Evolutionary conservation across 176 grass and related monocot genomes (phyloP), one percentile per base, ranked within the genome.

Genomic region (Musa beccarii): DNA sequence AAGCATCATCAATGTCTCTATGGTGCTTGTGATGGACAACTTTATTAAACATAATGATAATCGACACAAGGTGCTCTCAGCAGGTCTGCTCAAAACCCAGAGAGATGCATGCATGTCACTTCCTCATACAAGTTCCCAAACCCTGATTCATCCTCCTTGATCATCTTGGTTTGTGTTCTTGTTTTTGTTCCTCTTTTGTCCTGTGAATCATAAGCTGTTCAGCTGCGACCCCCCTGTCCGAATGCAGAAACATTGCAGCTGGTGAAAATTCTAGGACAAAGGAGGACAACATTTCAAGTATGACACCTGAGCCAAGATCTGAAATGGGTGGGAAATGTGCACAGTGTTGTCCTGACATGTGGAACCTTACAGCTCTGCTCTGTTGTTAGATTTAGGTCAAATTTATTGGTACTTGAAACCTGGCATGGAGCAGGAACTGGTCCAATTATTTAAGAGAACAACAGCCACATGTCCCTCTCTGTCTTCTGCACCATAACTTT

Each of bases 361-460:
- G 34, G 68, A 70, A 70, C 49, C 68, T 51, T 51, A 25, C 21
- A 66, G 63, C 2, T 66, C 63, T 15, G 34, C 14, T 21, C 29
- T 26, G 23, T 25, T 61, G 57, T 68, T 23, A 29, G 65, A 11
- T 34, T 34, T 34, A 0, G 34, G 65, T 26, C 65, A 29, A 16
- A 26, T 68, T 29, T 34, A 68, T 70, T 51, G 68, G 49, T 51
- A 70, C 49, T 51, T 52, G 68, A 70, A 70, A 70, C 34, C 68
- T 70, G 49, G 68, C 43, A 17, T 43, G 34, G 34, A 43, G 34
- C 34, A 43, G 34, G 34, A 4, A 43, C 3, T 51, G 9, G 22
- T 69, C 43, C 67, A 51, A 34, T n/a, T 50, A 69, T 69, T 51
- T 43, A 69, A 50, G 67, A 9, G 15, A 49, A 50, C 67, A n/a